Conservation (phyloP, 225 moss, liverwort and hornwort genomes). For the Pleurozium schreberi region DNA sequence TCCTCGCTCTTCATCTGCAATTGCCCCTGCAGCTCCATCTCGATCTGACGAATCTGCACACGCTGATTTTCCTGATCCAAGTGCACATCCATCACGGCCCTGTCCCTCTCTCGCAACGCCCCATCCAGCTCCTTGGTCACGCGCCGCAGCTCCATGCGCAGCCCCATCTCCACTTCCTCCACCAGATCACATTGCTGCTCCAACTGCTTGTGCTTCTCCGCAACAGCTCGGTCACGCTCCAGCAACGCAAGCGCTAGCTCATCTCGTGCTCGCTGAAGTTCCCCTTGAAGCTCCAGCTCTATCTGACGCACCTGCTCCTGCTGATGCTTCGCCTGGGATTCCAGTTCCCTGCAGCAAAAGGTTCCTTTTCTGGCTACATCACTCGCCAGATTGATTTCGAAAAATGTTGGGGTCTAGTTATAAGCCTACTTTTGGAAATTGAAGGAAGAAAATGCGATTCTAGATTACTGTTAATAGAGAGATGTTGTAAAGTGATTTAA, state of each 20-base stretch:
- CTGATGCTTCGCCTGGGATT: slow-evolving; percentile 4
- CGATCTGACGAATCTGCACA: slow-evolving; percentile 21
- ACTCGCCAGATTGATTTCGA: not conserved
- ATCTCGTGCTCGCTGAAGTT: not conserved
- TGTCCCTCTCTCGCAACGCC: not conserved
- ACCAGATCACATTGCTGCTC: slow-evolving; percentile 25
- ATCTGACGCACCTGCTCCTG: slow-evolving; percentile 11
- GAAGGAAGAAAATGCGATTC: not conserved
- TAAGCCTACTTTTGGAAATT: not conserved
- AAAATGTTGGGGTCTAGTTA: not conserved
- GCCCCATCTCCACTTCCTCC: slow-evolving; percentile 23
- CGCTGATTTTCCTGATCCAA: slow-evolving; percentile 18
- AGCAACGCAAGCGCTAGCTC: not conserved
- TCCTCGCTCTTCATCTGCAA: slow-evolving; percentile 15
- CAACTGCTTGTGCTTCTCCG: slow-evolving; percentile 7
- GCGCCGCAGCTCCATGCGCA: slow-evolving; percentile 17
- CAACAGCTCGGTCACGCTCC: slow-evolving; percentile 15
- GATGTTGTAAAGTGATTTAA: not conserved
- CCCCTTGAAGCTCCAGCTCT: not conserved
- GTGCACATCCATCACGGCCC: slow-evolving; percentile 7
- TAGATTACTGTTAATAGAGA: not conserved
- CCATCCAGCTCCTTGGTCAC: slow-evolving; percentile 7
- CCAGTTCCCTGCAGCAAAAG: not conserved
- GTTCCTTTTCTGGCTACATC: not conserved
- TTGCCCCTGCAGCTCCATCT: slow-evolving; percentile 10